A percentile compares a stretch with the other conserved stretches of the same genome.
phyloP scores from a whole-genome alignment of 495 filamentous ascomycete species.

The Thozetella sp. region DNA sequence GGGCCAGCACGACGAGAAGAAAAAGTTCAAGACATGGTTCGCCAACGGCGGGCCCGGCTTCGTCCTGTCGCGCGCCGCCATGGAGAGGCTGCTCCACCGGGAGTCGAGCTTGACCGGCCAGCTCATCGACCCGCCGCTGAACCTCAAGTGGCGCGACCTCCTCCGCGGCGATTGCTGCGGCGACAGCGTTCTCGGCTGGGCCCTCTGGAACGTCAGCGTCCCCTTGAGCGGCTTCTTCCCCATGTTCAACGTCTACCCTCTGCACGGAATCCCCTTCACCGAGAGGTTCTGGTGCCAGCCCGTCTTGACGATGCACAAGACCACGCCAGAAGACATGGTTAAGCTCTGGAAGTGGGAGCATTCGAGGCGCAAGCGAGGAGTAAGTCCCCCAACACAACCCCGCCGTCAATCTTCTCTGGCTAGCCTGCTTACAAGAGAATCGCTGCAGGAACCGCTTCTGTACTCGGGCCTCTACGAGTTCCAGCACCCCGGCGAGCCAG shows the following conservation, averaged over 20 bases:
- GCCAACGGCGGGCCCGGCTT: slow-evolving; percentile 58
- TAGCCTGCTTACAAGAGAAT: not conserved
- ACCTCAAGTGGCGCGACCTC: slow-evolving; percentile 30
- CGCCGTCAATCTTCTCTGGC: not conserved
- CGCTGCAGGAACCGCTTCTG: slow-evolving; percentile 9
- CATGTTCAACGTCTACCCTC: slow-evolving; percentile 51
- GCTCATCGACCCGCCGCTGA: slow-evolving; percentile 20
- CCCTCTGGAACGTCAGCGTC: slow-evolving; percentile 39
- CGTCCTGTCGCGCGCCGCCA: slow-evolving; percentile 49
- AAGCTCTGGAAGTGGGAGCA: slow-evolving; percentile 18
- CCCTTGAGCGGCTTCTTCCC: slow-evolving; percentile 48
- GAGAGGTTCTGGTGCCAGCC: slow-evolving; percentile 55
- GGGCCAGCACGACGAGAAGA: slow-evolving; percentile 20
- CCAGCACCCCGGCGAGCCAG: not conserved
- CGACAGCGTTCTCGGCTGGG: slow-evolving; percentile 54
- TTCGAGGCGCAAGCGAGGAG: slow-evolving; percentile 7
- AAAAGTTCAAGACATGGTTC: slow-evolving; percentile 31
- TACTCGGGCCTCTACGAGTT: slow-evolving; percentile 13
- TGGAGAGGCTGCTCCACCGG: slow-evolving; percentile 38
- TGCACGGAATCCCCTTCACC: slow-evolving; percentile 38
- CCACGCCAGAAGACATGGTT: slow-evolving; percentile 29
- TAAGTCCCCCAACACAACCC: slow-evolving; percentile 12
- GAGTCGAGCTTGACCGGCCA: slow-evolving; percentile 25
- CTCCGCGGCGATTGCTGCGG: slow-evolving; percentile 50
- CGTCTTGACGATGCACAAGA: slow-evolving; percentile 58